phyloP scores from a whole-genome alignment of 495 filamentous ascomycete species.

The Trichocladium uniseriatum region DNA sequence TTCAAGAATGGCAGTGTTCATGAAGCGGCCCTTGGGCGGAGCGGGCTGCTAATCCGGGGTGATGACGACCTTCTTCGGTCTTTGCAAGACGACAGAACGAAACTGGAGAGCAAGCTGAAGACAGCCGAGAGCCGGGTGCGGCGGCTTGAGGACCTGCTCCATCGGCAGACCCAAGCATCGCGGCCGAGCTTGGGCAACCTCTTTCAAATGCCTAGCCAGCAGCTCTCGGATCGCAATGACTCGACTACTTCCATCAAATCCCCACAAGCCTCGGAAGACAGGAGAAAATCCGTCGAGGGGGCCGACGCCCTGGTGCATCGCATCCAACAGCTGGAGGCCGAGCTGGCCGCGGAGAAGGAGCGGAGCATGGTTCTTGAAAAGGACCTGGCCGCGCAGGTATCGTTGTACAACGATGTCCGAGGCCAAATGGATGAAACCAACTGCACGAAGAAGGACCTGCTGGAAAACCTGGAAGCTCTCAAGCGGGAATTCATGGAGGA shows the following conservation, averaged over 20 bases:
- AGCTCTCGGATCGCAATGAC: slow-evolving; percentile 30
- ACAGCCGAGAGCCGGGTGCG: slow-evolving; percentile 85
- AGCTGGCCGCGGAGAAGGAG: slow-evolving; percentile 53
- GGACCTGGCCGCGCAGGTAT: slow-evolving; percentile 47
- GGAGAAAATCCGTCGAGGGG: slow-evolving; percentile 29
- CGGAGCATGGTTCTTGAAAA: slow-evolving; percentile 46
- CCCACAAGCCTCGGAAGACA: slow-evolving; percentile 27
- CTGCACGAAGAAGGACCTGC: slow-evolving; percentile 86
- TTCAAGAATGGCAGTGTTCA: slow-evolving; percentile 96
- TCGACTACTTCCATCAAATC: slow-evolving; percentile 36
- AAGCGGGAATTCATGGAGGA: slow-evolving; percentile 83
- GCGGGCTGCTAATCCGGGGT: slow-evolving; percentile 67
- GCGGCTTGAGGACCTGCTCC: slow-evolving; percentile 85
- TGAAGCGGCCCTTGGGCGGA: slow-evolving; percentile 67
- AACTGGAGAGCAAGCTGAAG: slow-evolving; percentile 70
- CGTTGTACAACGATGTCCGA: slow-evolving; percentile 56
- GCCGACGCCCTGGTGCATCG: slow-evolving; percentile 39
- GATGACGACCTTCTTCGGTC: slow-evolving; percentile 66
- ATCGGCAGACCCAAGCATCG: slow-evolving; percentile 68
- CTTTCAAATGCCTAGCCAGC: slow-evolving; percentile 42
- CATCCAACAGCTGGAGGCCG: slow-evolving; percentile 71
- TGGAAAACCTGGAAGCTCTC: slow-evolving; percentile 87
- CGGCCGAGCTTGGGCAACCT: slow-evolving; percentile 60
- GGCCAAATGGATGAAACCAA: slow-evolving; percentile 70
- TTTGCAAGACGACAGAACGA: slow-evolving; percentile 68